These are phyloP conservation scores for Penicillium coffeae DNA, from an alignment of 495 filamentous ascomycete genomes.

Conservation along the genomic window DNA sequence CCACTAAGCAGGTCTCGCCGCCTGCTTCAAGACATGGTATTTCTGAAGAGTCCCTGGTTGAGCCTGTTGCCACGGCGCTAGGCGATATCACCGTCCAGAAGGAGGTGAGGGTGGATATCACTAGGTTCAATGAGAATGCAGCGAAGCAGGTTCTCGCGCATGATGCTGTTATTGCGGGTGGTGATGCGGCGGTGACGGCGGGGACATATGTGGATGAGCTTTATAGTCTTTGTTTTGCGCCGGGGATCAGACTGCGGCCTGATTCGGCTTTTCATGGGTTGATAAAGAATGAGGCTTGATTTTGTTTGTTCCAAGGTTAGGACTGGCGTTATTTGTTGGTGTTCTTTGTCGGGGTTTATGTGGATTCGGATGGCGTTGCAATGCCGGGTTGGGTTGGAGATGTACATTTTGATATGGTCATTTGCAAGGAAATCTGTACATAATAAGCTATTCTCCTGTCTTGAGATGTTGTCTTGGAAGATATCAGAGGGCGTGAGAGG, in stretches of 20 bases:
- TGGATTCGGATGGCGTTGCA: too few relatives aligned
- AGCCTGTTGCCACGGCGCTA: slow-evolving; percentile 20
- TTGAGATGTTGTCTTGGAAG: too few relatives aligned
- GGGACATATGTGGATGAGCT: slow-evolving; percentile 42
- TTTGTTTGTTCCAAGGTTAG: too few relatives aligned
- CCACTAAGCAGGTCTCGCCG: slow-evolving; percentile 13
- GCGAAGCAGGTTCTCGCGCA: slow-evolving; percentile 19
- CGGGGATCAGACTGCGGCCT: slow-evolving; percentile 30
- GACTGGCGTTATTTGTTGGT: too few relatives aligned
- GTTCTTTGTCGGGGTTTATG: too few relatives aligned
- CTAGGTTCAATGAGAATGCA: slow-evolving; percentile 28
- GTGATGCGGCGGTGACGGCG: slow-evolving; percentile 20
- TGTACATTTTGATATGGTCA: too few relatives aligned
- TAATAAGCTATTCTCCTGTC: too few relatives aligned
- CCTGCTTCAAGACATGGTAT: neutral
- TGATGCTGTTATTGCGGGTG: slow-evolving; percentile 31
- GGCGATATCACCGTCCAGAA: slow-evolving; percentile 53
- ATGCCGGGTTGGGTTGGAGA: too few relatives aligned
- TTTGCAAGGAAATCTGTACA: too few relatives aligned
- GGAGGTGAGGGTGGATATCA: slow-evolving; percentile 51
- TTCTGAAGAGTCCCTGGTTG: slow-evolving; percentile 31
- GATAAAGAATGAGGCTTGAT: slow-evolving; percentile 2
- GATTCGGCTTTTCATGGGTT: slow-evolving; percentile 15
- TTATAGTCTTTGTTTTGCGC: slow-evolving; percentile 40
- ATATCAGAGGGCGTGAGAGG: too few relatives aligned